These are phyloP conservation scores for Hericium erinaceus DNA, from an alignment of 768 basidiomycete genomes.

Conservation along the genomic window DNA sequence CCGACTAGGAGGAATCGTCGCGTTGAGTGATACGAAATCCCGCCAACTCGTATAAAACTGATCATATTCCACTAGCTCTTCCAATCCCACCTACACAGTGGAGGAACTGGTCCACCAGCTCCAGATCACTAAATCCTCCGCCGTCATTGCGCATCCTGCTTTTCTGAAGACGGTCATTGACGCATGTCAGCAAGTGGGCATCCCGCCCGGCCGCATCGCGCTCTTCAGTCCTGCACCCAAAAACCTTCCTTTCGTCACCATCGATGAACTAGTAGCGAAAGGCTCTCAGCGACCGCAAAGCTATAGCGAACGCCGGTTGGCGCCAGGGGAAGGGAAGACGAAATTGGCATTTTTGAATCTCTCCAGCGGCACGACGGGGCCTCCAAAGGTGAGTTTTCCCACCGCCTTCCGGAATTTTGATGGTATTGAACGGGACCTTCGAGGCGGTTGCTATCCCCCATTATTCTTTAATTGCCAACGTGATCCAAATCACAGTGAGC, in stretches of 20 bases:
- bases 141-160: constrained; percentile 24
- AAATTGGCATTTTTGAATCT: constrained; percentile 61
- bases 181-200: constrained; percentile 22
- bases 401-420: background rate
- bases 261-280: constrained; percentile 34
- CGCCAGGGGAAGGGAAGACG: constrained; percentile 48
- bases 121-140: constrained; percentile 2
- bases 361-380: constrained; percentile 70
- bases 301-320: constrained; percentile 39
- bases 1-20: constrained; percentile 16
- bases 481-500: constrained; percentile 18
- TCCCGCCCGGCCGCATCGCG: constrained; percentile 23
- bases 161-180: constrained; percentile 19
- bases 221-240: constrained; percentile 10
- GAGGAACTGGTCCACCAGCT: constrained; percentile 56
- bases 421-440: background rate
- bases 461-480: constrained; percentile 49
- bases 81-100: constrained; percentile 50
- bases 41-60: background rate
- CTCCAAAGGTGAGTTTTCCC: constrained; percentile 19
- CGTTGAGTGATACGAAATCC: constrained; percentile 3
- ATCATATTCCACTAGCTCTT: constrained; percentile 32
- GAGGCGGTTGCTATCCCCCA: constrained; percentile 65
- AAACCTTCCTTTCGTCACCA: background rate
- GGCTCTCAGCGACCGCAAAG: constrained; percentile 25